Percentiles rank a stretch among this genome's conserved stretches.
phyloP scores from a whole-genome alignment of 73 alveolate genomes.

The Paramecium caudatum region DNA sequence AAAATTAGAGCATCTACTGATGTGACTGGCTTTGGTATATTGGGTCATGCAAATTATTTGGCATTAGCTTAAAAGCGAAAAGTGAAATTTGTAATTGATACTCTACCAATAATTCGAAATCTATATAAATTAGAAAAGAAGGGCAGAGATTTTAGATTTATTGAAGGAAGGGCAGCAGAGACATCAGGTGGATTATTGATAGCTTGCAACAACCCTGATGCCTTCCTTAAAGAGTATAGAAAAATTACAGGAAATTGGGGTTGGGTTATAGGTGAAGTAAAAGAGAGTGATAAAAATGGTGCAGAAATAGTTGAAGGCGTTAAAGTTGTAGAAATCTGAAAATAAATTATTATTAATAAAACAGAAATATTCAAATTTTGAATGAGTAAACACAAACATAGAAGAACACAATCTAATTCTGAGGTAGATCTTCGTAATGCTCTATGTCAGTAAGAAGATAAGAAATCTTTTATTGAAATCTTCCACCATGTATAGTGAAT shows the following conservation, averaged over 20 bases:
- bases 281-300: background rate
- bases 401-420: conserved; percentile 63
- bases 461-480: conserved; percentile 10
- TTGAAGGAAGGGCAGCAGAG: conserved; percentile 92
- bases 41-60: conserved; percentile 98
- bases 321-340: background rate
- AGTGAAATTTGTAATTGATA: conserved; percentile 82
- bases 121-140: conserved; percentile 77
- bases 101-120: conserved; percentile 83
- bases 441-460: conserved; percentile 25
- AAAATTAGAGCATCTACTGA: conserved; percentile 98
- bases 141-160: conserved; percentile 75
- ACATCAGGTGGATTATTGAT: conserved; percentile 95
- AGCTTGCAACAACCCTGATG: conserved; percentile 34
- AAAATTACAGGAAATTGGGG: conserved; percentile 57
- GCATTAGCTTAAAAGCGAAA: conserved; percentile 84
- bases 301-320: conserved; percentile 22
- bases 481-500: background rate
- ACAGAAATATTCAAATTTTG: conserved; percentile 56
- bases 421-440: conserved; percentile 54
- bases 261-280: conserved; percentile 63
- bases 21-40: conserved; percentile 99
- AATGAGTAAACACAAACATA: conserved; percentile 45
- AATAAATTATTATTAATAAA: background rate
- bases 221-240: conserved; percentile 30